Evolutionary conservation across 345 rosid genomes (phyloP).

Genomic region (Hypericum androsaemum): DNA sequence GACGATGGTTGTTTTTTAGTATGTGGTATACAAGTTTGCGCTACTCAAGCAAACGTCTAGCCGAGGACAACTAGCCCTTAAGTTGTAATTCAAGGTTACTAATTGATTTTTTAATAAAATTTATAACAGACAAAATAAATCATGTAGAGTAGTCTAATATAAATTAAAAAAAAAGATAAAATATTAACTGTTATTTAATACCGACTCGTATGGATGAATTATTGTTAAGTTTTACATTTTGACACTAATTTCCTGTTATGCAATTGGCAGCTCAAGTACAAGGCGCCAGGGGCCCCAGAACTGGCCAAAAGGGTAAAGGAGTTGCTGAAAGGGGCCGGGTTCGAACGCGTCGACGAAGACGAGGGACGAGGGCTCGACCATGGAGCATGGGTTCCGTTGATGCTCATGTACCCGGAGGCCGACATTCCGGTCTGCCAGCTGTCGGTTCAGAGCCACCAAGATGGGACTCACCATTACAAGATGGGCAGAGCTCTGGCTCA

Average conservation of each 20-base stretch:
- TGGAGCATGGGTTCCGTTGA: slow-evolving; percentile 91
- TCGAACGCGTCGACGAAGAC: slow-evolving; percentile 52
- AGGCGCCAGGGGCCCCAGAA: slow-evolving; percentile 84
- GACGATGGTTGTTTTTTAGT: no score
- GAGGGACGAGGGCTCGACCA: slow-evolving; percentile 75
- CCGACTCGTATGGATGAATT: no score
- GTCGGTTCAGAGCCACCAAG: slow-evolving; percentile 52
- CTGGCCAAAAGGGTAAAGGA: slow-evolving; percentile 72
- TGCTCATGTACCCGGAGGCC: slow-evolving; percentile 92
- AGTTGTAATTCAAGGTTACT: no score
- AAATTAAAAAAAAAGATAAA: no score
- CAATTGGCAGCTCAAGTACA: slow-evolving; percentile 55
- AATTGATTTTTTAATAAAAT: no score
- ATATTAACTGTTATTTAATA: no score
- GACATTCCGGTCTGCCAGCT: slow-evolving; percentile 80
- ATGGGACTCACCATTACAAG: slow-evolving; percentile 62
- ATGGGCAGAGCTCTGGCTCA: slow-evolving; percentile 84
- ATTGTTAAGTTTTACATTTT: neutral
- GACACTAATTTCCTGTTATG: neutral
- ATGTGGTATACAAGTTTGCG: no score
- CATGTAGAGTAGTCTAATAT: no score
- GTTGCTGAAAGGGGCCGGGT: slow-evolving; percentile 42
- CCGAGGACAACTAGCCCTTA: no score
- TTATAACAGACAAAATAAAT: no score
- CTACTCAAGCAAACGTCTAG: no score